These are phyloP conservation scores for Trebouxia gelatinosa DNA, from an alignment of 163 green algal genomes.

Conservation along the genomic window DNA sequence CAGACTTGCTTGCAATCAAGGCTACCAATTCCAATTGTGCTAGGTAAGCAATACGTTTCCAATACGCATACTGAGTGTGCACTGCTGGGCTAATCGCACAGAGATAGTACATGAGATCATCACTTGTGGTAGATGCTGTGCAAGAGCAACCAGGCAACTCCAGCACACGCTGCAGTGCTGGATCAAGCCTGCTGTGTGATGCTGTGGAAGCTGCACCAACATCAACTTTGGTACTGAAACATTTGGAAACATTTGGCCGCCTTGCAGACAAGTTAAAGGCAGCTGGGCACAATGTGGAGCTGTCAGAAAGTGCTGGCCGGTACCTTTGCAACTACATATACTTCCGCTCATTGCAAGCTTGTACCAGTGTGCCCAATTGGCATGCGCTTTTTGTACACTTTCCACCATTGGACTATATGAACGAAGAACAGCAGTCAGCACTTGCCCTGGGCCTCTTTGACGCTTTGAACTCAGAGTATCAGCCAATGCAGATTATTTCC, in stretches of 20 bases:
- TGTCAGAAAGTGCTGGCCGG: slow-evolving; percentile 1
- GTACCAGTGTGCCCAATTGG: slow-evolving; percentile 3
- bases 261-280: slow-evolving; percentile 18
- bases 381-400: slow-evolving; percentile 27
- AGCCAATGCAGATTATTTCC: no score
- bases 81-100: no score
- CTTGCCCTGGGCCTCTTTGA: slow-evolving; percentile 18
- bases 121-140: background rate
- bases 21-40: background rate
- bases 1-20: slow-evolving; percentile 12
- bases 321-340: slow-evolving; percentile 32
- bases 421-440: background rate
- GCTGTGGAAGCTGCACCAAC: background rate
- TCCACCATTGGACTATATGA: background rate
- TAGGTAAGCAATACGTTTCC: background rate
- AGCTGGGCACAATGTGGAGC: background rate
- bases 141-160: background rate
- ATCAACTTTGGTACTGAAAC: background rate
- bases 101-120: no score
- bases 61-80: background rate
- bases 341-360: slow-evolving; percentile 18
- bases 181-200: background rate
- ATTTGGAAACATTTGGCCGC: background rate
- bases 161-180: background rate
- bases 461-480: no score